Evolutionary conservation across 2,329 filamentous ascomycete genomes (phyloP).

Genomic region (Pseudogymnoascus destructans): DNA sequence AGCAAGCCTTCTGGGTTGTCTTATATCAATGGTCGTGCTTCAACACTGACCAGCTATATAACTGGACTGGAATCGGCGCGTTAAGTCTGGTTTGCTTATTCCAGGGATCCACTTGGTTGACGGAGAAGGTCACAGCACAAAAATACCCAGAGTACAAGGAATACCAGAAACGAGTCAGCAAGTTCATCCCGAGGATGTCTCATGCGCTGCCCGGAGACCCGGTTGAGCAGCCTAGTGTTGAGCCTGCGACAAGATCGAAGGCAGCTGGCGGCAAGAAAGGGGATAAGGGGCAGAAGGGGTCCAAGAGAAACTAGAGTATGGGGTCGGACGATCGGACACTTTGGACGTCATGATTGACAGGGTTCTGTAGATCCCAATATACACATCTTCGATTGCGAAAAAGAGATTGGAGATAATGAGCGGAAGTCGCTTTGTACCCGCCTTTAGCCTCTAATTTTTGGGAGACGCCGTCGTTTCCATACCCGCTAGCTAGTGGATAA

Average conservation of each 20-base stretch:
- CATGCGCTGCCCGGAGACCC: not conserved
- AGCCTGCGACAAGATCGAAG: not conserved
- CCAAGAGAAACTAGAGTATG: conserved; percentile 6
- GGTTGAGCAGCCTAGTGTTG: not conserved
- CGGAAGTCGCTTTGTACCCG: conserved; percentile 4
- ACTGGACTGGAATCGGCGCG: conserved; percentile 65
- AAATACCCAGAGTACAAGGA: conserved; percentile 84
- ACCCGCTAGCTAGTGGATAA: conserved; percentile 7
- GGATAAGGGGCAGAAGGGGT: conserved; percentile 2
- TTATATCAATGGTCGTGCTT: conserved; percentile 83
- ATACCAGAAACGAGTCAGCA: conserved; percentile 73
- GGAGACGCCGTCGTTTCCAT: not conserved
- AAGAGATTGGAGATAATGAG: not conserved
- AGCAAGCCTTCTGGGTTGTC: conserved; percentile 80
- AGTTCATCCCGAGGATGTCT: conserved; percentile 53
- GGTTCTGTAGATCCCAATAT: conserved; percentile 7
- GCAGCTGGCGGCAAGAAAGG: not conserved
- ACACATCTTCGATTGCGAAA: not conserved
- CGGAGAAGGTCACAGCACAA: conserved; percentile 61
- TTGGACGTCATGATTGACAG: conserved; percentile 7
- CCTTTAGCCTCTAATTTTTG: conserved; percentile 4
- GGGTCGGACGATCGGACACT: not conserved
- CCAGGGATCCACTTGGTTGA: conserved; percentile 78
- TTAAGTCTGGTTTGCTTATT: conserved; percentile 65
- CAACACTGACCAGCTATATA: conserved; percentile 55